These are phyloP conservation scores for Polytrichum commune DNA, from an alignment of 225 moss, liverwort and hornwort species.

Conservation along the genomic window DNA sequence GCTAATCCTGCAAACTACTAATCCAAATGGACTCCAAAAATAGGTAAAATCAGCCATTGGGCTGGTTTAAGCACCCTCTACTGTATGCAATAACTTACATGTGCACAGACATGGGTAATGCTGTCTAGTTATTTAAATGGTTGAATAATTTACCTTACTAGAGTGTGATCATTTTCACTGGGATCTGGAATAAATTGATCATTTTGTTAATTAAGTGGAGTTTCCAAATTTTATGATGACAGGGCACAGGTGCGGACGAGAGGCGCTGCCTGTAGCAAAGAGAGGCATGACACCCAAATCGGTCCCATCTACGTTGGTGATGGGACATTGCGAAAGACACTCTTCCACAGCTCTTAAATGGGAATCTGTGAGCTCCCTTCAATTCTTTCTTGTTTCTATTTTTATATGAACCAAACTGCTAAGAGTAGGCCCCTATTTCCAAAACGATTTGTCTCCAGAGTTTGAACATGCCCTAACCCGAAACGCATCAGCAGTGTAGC, in stretches of 20 bases:
- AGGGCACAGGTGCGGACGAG: neutral
- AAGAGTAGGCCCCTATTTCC: too few species aligned
- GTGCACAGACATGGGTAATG: neutral
- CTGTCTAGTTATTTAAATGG: neutral
- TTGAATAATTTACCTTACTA: too few species aligned
- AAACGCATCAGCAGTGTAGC: too few species aligned
- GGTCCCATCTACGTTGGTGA: neutral
- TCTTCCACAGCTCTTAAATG: constrained; percentile 2
- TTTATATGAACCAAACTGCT: neutral
- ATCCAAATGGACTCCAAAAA: too few species aligned
- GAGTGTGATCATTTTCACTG: neutral
- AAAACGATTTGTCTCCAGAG: too few species aligned
- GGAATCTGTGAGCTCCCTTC: constrained; percentile 5
- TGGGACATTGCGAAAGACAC: constrained; percentile 2
- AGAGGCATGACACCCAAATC: neutral
- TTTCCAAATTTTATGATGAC: neutral
- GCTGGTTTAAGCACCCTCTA: too few species aligned
- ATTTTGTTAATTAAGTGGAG: neutral
- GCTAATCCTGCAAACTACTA: too few species aligned
- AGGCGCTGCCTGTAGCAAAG: neutral
- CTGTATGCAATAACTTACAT: too few species aligned
- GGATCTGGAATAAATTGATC: neutral
- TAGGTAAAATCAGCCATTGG: too few species aligned
- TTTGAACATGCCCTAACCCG: too few species aligned
- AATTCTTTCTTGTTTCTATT: neutral